Evolutionary conservation across 192 early-diverging fungal genomes (phyloP).

Genomic region (Coemansia sp.): DNA sequence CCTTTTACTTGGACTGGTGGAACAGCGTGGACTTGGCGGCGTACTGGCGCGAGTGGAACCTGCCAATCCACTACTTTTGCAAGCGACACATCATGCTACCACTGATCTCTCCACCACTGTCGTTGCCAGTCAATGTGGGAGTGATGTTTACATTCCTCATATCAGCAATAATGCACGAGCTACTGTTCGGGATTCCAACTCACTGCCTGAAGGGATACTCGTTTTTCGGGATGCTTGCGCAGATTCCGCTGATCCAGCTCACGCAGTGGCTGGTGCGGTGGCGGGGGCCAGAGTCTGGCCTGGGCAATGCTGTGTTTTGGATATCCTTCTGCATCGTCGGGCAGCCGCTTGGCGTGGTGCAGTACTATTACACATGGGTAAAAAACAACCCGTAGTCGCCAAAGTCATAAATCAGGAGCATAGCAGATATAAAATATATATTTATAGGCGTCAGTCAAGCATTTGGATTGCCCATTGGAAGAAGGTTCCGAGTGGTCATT

Average conservation of each 20-base stretch:
- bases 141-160: slow-evolving; percentile 70
- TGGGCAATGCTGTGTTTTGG: slow-evolving; percentile 81
- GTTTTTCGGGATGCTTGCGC: slow-evolving; percentile 74
- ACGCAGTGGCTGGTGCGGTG: slow-evolving; percentile 66
- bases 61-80: slow-evolving; percentile 81
- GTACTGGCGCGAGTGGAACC: slow-evolving; percentile 92
- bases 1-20: slow-evolving; percentile 91
- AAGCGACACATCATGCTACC: slow-evolving; percentile 89
- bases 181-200: slow-evolving; percentile 80
- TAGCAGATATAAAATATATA: background rate
- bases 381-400: slow-evolving; percentile 47
- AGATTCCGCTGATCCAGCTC: slow-evolving; percentile 73
- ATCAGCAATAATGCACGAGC: slow-evolving; percentile 85
- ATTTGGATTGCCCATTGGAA: background rate
- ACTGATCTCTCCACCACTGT: slow-evolving; percentile 62
- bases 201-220: slow-evolving; percentile 78
- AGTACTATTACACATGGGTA: slow-evolving; percentile 72
- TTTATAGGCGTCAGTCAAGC: background rate
- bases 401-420: background rate
- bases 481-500: background rate
- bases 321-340: slow-evolving; percentile 78
- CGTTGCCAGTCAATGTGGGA: slow-evolving; percentile 53
- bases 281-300: slow-evolving; percentile 62
- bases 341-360: slow-evolving; percentile 67
- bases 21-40: slow-evolving; percentile 71